Percentiles rank a stretch among this genome's conserved stretches.
phyloP scores from a whole-genome alignment of 1,284 basidiomycete species.

The Apiotrichum montevideense region DNA sequence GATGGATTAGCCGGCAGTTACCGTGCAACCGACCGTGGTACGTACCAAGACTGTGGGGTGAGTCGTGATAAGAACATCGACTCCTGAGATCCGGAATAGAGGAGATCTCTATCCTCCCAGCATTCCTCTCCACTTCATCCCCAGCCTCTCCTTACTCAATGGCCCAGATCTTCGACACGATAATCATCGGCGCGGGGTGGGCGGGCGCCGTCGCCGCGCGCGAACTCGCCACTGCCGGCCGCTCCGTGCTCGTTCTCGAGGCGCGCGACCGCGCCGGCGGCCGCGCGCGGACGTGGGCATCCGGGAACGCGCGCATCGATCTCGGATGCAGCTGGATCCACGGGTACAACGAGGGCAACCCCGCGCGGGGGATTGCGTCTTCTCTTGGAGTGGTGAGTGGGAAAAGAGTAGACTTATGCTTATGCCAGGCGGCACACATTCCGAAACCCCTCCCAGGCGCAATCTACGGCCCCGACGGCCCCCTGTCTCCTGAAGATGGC shows the following conservation, averaged over 20 bases:
- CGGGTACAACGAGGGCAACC: slow-evolving; percentile 50
- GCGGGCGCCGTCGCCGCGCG: slow-evolving; percentile 49
- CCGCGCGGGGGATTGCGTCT: slow-evolving; percentile 45
- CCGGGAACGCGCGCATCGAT: slow-evolving; percentile 36
- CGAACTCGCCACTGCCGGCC: slow-evolving; percentile 43
- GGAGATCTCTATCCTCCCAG: too few species aligned
- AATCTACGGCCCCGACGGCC: slow-evolving; percentile 39
- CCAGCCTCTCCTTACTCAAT: neutral
- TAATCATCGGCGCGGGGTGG: slow-evolving; percentile 52
- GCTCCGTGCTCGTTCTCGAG: slow-evolving; percentile 49
- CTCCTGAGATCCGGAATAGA: too few species aligned
- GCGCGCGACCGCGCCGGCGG: slow-evolving; percentile 51
- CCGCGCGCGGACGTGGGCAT: slow-evolving; percentile 46
- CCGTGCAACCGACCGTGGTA: too few species aligned
- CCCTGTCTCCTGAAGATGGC: slow-evolving; percentile 19
- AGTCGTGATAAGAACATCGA: too few species aligned
- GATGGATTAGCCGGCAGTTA: too few species aligned
- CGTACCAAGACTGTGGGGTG: too few species aligned
- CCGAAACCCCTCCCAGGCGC: slow-evolving; percentile 37
- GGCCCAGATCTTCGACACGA: slow-evolving; percentile 35
- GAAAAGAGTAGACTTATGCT: neutral
- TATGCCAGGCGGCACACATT: slow-evolving; percentile 27
- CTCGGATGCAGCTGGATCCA: slow-evolving; percentile 52
- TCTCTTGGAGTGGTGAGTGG: slow-evolving; percentile 42
- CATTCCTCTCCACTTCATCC: neutral